Evolutionary conservation across 345 rosid species (phyloP), one percentile per base, ranked within the genome.

Genomic region (Physaria fendleri): DNA sequence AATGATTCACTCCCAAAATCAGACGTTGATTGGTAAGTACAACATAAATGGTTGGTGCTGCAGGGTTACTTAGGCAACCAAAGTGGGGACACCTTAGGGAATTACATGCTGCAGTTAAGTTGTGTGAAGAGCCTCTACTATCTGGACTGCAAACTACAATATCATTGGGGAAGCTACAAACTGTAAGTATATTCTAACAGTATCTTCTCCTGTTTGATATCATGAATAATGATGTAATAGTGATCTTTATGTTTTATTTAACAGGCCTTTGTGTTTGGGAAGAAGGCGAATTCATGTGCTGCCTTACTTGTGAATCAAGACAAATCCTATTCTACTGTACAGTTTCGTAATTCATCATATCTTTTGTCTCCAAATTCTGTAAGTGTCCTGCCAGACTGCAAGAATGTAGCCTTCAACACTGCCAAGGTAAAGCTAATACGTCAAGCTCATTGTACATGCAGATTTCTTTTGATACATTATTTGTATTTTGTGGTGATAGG

Each of bases 1-100:
- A 45, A 25, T 17, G 41, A 43, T 23, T 54, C 29, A 55, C 27
- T 30, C 29, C 3, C 20, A 12, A 33, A n/a, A 33, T n/a, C 11
- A 48, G 12, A 47, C 21, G 32, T 47, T 48, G 25, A 66, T 50
- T 24, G 42, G 48, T 50, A 25, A 52, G n/a, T 51, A 52, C 24
- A 22, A 52, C 21, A 34, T 40, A n/a, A 13, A 17, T 15, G 29
- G 41, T 49, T 62, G 44, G 38, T 39, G 46, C 30, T 50, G 30
- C 68, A 84, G 95, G 97, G 39, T 38, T 86, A 53, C 71, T 74
- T 27, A 77, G 87, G 60, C 82, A 84, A 64, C 95, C 97, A 5
- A 84, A 86, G 72, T 89, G 79, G 81, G 91, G 92, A 17, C 95
- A 89, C 77, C 85, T 89, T 12, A 75, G 74, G 71, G 92, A 84